phyloP scores from a whole-genome alignment of 108 stramenopile species.

The Asterionellopsis glacialis region DNA sequence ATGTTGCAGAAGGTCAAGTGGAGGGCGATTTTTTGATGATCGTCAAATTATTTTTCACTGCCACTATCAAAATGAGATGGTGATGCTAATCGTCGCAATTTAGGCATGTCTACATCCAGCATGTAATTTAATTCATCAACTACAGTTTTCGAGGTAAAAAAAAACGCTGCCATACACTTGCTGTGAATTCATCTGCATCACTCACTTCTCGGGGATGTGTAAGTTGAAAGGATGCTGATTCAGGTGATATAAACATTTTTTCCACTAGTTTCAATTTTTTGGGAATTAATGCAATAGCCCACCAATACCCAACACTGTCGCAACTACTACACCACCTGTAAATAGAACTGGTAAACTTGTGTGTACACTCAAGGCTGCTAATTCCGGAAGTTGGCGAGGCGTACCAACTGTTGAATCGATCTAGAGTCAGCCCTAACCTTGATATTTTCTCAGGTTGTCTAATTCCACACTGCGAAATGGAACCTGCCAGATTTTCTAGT shows the following conservation, averaged over 20 bases:
- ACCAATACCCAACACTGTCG: conserved; percentile 59
- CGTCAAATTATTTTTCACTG: too few relatives aligned
- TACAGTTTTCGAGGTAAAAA: conserved; percentile 53
- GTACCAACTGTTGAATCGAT: too few relatives aligned
- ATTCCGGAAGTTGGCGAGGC: too few relatives aligned
- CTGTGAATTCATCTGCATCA: conserved; percentile 88
- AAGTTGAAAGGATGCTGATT: conserved; percentile 62
- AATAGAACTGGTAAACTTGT: conserved; percentile 34
- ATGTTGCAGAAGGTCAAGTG: too few relatives aligned
- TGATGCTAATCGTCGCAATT: conserved; percentile 73
- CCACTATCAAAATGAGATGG: conserved; percentile 56
- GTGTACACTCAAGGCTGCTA: conserved; percentile 33
- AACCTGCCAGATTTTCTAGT: too few relatives aligned
- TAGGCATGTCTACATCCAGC: conserved; percentile 81
- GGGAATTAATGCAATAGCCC: conserved; percentile 75
- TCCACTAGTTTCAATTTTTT: conserved; percentile 54
- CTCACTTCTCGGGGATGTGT: conserved; percentile 77
- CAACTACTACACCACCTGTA: conserved; percentile 60
- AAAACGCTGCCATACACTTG: conserved; percentile 83
- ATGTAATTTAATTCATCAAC: conserved; percentile 64
- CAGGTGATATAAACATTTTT: conserved; percentile 43
- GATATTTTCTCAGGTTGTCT: too few relatives aligned
- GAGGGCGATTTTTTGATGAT: too few relatives aligned
- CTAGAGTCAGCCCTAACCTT: too few relatives aligned
- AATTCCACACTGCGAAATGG: too few relatives aligned